Evolutionary conservation across 768 basidiomycete genomes (phyloP).

Genomic region (Termitomyces sp.): DNA sequence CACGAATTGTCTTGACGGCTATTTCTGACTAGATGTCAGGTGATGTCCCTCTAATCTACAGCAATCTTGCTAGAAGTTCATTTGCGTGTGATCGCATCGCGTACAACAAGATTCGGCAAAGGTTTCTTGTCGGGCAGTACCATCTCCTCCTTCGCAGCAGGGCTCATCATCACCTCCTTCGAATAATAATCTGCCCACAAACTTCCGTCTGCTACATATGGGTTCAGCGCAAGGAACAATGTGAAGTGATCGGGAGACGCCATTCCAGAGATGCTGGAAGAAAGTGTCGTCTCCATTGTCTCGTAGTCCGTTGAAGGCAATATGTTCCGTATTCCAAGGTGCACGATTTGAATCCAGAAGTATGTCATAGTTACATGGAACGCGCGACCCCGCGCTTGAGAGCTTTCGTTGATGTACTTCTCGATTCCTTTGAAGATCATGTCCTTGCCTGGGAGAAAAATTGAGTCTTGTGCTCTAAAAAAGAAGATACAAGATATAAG

Average conservation of each 20-base stretch:
- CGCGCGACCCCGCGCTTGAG: constrained; percentile 28
- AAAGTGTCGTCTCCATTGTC: background rate
- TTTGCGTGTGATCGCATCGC: constrained; percentile 23
- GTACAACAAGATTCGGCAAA: constrained; percentile 32
- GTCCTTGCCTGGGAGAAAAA: constrained; percentile 29
- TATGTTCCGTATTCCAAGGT: constrained; percentile 37
- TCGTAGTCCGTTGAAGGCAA: constrained; percentile 10
- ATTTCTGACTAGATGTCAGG: background rate
- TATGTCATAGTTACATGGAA: constrained; percentile 46
- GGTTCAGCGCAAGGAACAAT: constrained; percentile 33
- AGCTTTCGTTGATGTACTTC: constrained; percentile 29
- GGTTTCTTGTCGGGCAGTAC: constrained; percentile 40
- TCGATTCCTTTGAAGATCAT: constrained; percentile 37
- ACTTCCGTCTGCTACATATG: constrained; percentile 34
- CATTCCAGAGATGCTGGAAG: constrained; percentile 2
- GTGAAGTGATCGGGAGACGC: constrained; percentile 24
- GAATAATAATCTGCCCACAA: constrained; percentile 41
- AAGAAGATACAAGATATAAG: background rate
- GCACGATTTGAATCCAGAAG: constrained; percentile 46
- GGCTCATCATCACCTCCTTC: constrained; percentile 38
- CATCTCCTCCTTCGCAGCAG: constrained; percentile 32
- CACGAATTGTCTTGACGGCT: background rate
- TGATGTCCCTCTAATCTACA: background rate
- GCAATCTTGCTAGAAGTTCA: background rate
- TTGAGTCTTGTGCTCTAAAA: background rate